phyloP scores from a whole-genome alignment of 176 grass and related monocot genomes.

The Eleusine coracana region DNA sequence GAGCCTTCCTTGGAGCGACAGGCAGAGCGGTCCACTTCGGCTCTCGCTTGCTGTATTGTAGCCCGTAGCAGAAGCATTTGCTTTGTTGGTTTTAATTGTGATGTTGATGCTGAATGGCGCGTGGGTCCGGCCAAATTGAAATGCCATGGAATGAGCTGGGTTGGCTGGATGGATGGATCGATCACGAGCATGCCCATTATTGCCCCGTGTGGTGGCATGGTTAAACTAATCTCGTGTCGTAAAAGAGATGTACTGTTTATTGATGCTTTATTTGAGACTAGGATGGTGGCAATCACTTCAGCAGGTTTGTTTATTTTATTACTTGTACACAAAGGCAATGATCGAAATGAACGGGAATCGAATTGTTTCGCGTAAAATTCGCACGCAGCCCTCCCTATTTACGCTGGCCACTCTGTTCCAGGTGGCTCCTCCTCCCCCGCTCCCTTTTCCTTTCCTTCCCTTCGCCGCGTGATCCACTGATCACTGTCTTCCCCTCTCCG shows the following conservation, averaged over 20 bases:
- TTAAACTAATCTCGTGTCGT: not conserved
- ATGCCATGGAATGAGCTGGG: conserved; percentile 19
- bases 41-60: not conserved
- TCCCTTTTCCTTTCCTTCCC: not conserved
- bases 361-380: not conserved
- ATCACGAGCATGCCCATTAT: conserved; percentile 33
- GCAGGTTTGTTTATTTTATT: not conserved
- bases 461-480: conserved; percentile 11
- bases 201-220: not conserved
- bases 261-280: not conserved
- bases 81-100: not conserved
- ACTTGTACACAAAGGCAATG: not conserved
- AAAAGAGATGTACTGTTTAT: not conserved
- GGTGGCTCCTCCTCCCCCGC: conserved; percentile 34
- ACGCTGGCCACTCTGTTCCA: conserved; percentile 37
- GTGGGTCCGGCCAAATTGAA: not conserved
- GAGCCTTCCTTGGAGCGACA: no score
- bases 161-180: not conserved
- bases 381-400: conserved; percentile 11
- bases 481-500: not conserved
- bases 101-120: not conserved
- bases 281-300: no score
- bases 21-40: no score
- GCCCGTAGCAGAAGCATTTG: not conserved
- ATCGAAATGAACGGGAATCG: not conserved